These are phyloP conservation scores for Nakazawaea laoshanensis DNA, from an alignment of 805 yeast species.

Conservation along the genomic window DNA sequence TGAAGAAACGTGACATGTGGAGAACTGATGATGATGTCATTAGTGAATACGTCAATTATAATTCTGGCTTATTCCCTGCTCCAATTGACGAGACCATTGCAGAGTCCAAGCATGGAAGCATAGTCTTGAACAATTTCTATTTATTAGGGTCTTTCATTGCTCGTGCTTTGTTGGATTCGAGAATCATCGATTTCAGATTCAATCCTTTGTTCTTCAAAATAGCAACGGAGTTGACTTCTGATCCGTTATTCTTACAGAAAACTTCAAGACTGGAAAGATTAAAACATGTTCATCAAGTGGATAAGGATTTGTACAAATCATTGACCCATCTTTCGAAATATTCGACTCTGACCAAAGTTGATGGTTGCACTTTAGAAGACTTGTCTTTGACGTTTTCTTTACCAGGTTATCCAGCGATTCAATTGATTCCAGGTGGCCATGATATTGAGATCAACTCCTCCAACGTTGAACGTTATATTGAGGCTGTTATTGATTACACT, in stretches of 20 bases:
- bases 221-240: conserved; percentile 25
- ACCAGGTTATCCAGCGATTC: conserved; percentile 67
- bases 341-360: conserved; percentile 14
- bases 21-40: conserved; percentile 30
- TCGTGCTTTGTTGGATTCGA: conserved; percentile 77
- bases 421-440: conserved; percentile 50
- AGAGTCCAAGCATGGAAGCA: conserved; percentile 26
- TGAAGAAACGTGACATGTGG: conserved; percentile 60
- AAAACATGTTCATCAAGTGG: conserved; percentile 31
- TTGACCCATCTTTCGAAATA: conserved; percentile 40
- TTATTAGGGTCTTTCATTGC: conserved; percentile 80
- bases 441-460: conserved; percentile 35
- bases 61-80: conserved; percentile 64
- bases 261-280: conserved; percentile 11
- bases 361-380: conserved; percentile 38
- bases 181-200: conserved; percentile 78
- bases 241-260: conserved; percentile 8
- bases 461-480: conserved; percentile 54
- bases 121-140: conserved; percentile 44
- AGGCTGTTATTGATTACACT: conserved; percentile 46
- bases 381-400: conserved; percentile 58
- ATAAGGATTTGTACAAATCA: conserved; percentile 50
- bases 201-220: conserved; percentile 62
- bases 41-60: conserved; percentile 29
- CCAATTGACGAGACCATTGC: conserved; percentile 34